Evolutionary conservation across 306 rosid genomes (phyloP).

Genomic region (Prunus campanulata): DNA sequence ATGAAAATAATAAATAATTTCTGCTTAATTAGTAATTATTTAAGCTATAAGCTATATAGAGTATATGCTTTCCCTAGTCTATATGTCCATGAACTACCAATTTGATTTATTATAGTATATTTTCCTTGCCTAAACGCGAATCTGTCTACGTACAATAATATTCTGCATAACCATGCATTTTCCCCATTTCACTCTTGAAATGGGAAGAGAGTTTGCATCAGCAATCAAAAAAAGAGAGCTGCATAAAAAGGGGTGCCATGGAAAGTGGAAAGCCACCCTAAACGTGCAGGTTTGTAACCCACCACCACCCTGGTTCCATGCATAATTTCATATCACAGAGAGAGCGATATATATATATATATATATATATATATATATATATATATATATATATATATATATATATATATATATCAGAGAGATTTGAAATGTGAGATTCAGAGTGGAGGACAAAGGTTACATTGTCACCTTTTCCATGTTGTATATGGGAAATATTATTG

Average conservation of each 20-base stretch:
- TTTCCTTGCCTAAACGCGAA: not conserved
- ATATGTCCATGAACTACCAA: not conserved
- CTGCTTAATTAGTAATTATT: no score
- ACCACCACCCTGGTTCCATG: not conserved
- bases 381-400: no score
- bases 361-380: no score
- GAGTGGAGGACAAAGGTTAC: constrained; percentile 23
- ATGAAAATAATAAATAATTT: no score
- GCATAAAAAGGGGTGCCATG: not conserved
- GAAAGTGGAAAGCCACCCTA: not conserved
- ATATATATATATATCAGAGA: not conserved
- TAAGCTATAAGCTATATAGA: no score
- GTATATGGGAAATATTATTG: not conserved
- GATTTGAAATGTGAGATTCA: constrained; percentile 13
- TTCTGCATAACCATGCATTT: not conserved
- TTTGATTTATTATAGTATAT: not conserved
- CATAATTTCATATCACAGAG: not conserved
- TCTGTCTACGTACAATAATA: not conserved
- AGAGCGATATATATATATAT: not conserved
- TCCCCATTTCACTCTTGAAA: not conserved
- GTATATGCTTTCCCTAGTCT: not conserved
- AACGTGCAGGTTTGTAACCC: constrained; percentile 14
- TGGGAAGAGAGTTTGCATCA: not conserved
- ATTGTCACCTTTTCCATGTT: constrained; percentile 35
- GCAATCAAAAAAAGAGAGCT: not conserved